Evolutionary conservation across 805 yeast genomes (phyloP), one percentile per base, ranked within the genome.

Genomic region (Kuraishia floccosa): DNA sequence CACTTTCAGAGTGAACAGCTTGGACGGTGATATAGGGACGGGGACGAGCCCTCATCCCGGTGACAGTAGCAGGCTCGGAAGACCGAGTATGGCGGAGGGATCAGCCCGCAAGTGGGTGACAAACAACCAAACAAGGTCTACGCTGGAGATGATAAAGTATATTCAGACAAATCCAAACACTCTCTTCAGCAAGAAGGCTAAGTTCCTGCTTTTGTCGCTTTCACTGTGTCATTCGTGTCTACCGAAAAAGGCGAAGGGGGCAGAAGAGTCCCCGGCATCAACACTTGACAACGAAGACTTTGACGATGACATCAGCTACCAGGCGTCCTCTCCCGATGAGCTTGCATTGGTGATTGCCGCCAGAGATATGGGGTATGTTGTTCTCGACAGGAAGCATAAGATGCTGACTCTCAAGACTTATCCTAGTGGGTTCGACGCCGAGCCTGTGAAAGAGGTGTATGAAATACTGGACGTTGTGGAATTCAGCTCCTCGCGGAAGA

Each of bases 271-370:
- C 8, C 27, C 27, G 16, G n/a, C n/a, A n/a, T n/a, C n/a, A n/a
- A n/a, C n/a, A n/a, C n/a, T n/a, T 5, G 37, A 18, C 5, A 39
- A 30, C 1, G 39, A 32, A 6, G 51, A 43, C 8, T 54, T 51
- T 1, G 52, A 44, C 3, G 74, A 63, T 15, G 59, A 63, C 15
- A 70, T 86, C 16, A 76, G 73, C 34, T 91, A 91, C 44, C 96
- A 89, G 49, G 84, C 97, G 0, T 76, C 97, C 0, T 87, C 96
- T 0, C 99, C 98, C 0, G 99, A 91, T 55, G 99, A 91, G 50
- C 56, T 87, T 30, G 98, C 99, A 0, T 58, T 91, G 19, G 89
- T 91, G 3, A 73, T 79, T 28, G 98, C 97, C 1, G 98, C 98
- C 0, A 67, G 95, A 41, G 98, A 91, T 47, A 65, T 91, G 64